phyloP scores from a whole-genome alignment of 2,329 filamentous ascomycete genomes.

The Aspergillus alliaceus region DNA sequence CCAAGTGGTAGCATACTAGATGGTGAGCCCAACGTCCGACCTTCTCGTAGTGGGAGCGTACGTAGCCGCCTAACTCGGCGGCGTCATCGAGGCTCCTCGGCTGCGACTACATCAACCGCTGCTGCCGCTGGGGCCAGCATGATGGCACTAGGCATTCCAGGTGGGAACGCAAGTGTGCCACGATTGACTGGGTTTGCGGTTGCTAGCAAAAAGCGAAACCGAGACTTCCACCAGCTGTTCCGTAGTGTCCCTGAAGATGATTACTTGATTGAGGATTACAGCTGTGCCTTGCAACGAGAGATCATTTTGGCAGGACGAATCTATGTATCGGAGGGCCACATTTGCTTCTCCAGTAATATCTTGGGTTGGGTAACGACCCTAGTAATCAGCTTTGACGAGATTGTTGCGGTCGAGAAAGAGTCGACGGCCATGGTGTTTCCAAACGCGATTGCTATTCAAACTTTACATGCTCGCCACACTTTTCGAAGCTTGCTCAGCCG shows the following conservation, averaged over 20 bases:
- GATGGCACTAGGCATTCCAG: conserved; percentile 66
- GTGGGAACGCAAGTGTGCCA: conserved; percentile 59
- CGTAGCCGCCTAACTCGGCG: conserved; percentile 64
- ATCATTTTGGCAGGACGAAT: conserved; percentile 91
- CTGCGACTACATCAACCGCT: conserved; percentile 67
- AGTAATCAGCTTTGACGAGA: conserved; percentile 97
- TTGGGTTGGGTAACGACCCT: conserved; percentile 96
- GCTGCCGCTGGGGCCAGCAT: conserved; percentile 72
- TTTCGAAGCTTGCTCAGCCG: conserved; percentile 94
- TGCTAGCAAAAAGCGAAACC: conserved; percentile 91
- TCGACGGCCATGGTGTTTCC: conserved; percentile 94
- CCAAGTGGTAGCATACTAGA: conserved; percentile 66
- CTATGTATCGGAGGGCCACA: conserved; percentile 94
- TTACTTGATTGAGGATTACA: conserved; percentile 97
- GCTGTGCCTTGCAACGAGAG: conserved; percentile 91
- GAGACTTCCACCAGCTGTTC: conserved; percentile 91
- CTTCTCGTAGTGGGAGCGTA: conserved; percentile 67
- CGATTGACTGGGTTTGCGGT: conserved; percentile 94
- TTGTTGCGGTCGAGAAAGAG: conserved; percentile 94
- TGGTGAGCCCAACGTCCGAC: conserved; percentile 54
- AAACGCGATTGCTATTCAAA: conserved; percentile 96
- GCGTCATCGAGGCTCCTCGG: conserved; percentile 81
- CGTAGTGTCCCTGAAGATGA: conserved; percentile 97
- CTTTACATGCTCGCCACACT: conserved; percentile 88
- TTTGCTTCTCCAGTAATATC: conserved; percentile 99